phyloP scores from a whole-genome alignment of 2,329 filamentous ascomycete species.

The Pseudogymnoascus sp. region DNA sequence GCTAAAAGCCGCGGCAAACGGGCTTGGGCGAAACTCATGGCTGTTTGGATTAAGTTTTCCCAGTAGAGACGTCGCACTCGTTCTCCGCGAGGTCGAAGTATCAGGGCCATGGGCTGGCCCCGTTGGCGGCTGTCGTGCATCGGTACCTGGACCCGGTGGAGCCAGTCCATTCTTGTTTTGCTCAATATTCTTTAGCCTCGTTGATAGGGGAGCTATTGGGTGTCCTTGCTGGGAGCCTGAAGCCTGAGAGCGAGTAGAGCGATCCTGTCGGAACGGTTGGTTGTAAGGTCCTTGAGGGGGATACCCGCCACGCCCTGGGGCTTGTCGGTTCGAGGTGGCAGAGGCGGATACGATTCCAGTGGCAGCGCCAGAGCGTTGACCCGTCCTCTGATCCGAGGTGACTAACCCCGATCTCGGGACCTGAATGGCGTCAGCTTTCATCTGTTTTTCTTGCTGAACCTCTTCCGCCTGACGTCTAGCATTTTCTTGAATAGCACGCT shows the following conservation, averaged over 20 bases:
- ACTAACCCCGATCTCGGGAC: not conserved
- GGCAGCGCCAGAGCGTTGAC: conserved; percentile 36
- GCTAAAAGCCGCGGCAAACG: conserved; percentile 72
- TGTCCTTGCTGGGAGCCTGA: conserved; percentile 1
- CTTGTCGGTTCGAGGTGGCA: conserved; percentile 21
- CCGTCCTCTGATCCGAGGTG: conserved; percentile 32
- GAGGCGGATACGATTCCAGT: conserved; percentile 29
- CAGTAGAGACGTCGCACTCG: conserved; percentile 43
- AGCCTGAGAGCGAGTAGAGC: conserved; percentile 18
- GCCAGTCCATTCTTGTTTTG: conserved; percentile 9
- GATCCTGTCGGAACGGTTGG: conserved; percentile 26
- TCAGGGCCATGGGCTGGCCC: conserved; percentile 57
- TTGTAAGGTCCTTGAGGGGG: conserved; percentile 36
- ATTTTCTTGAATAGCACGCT: conserved; percentile 85
- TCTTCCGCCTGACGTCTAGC: conserved; percentile 69
- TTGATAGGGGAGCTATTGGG: conserved; percentile 17
- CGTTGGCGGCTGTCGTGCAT: conserved; percentile 64
- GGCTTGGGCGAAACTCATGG: conserved; percentile 78
- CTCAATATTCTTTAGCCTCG: conserved; percentile 23
- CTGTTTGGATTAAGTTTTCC: conserved; percentile 57
- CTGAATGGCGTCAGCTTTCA: conserved; percentile 33
- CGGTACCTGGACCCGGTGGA: conserved; percentile 41
- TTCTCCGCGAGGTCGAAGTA: conserved; percentile 44
- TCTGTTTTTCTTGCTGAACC: conserved; percentile 29
- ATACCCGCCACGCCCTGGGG: conserved; percentile 28